These are phyloP conservation scores for Saccharomycopsis sp. DNA, from an alignment of 805 yeast genomes.

Conservation along the genomic window DNA sequence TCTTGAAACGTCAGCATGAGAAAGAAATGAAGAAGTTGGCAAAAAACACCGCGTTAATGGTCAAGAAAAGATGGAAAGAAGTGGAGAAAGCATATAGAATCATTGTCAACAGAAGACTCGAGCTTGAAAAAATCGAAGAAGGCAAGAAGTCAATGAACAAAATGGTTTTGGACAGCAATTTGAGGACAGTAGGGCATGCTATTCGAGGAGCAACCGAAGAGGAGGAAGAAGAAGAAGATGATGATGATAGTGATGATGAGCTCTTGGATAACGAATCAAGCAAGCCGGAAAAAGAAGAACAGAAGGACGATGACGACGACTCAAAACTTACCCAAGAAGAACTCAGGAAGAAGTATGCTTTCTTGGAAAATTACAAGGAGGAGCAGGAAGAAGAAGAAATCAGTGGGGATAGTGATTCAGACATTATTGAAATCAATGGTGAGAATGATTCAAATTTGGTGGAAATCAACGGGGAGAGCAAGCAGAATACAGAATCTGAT, in stretches of 20 bases:
- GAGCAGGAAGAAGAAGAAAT: slow-evolving; percentile 2
- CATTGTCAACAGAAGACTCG: slow-evolving; percentile 15
- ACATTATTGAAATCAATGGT: slow-evolving; percentile 10
- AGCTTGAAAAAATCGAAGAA: slow-evolving; percentile 19
- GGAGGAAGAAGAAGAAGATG: slow-evolving; percentile 19
- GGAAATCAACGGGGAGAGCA: slow-evolving; percentile 9
- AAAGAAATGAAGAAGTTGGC: slow-evolving; percentile 62
- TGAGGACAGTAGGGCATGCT: slow-evolving; percentile 28
- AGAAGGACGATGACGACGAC: slow-evolving; percentile 26
- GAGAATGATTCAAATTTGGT: slow-evolving; percentile 19
- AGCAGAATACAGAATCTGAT: slow-evolving; percentile 1
- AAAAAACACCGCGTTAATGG: slow-evolving; percentile 73
- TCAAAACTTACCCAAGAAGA: slow-evolving; percentile 36
- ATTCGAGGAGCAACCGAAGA: slow-evolving; percentile 22
- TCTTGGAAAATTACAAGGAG: slow-evolving; percentile 19
- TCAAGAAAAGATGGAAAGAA: slow-evolving; percentile 80
- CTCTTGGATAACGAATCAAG: slow-evolving; percentile 16
- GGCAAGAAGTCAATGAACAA: slow-evolving; percentile 20
- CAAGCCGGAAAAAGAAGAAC: slow-evolving; percentile 27
- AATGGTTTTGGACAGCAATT: slow-evolving; percentile 31
- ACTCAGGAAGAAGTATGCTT: slow-evolving; percentile 35
- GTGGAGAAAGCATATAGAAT: slow-evolving; percentile 68
- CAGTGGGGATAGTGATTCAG: too few species aligned
- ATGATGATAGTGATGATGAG: slow-evolving; percentile 19
- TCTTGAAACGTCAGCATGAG: slow-evolving; percentile 67